Conservation (phyloP, 2,329 filamentous ascomycete species). For the Alternaria brassicicola region DNA sequence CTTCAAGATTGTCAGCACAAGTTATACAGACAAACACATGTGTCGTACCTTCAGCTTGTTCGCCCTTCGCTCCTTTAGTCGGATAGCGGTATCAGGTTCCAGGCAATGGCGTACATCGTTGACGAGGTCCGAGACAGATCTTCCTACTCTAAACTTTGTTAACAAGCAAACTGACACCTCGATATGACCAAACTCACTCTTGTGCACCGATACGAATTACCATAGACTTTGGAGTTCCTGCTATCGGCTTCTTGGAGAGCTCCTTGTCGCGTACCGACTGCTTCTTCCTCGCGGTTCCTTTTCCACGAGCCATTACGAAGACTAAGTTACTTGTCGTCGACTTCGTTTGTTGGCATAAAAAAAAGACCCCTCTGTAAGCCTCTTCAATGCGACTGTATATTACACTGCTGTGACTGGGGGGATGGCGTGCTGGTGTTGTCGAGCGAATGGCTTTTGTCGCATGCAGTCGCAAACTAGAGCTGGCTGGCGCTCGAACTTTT, state of each 20-base stretch:
- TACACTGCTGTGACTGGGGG: background rate
- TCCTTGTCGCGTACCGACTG: constrained; percentile 45
- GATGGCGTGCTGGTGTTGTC: background rate
- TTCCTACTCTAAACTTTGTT: constrained; percentile 64
- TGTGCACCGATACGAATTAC: constrained; percentile 95
- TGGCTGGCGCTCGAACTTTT: constrained; percentile 11
- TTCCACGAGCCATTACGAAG: constrained; percentile 39
- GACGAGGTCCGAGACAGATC: constrained; percentile 88
- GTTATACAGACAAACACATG: constrained; percentile 65
- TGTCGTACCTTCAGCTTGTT: constrained; percentile 13
- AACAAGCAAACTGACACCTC: background rate
- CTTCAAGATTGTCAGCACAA: constrained; percentile 82
- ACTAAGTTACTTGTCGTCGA: constrained; percentile 8
- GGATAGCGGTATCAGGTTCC: constrained; percentile 90
- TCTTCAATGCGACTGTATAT: background rate
- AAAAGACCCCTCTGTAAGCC: background rate
- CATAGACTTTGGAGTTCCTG: constrained; percentile 85
- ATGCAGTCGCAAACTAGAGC: constrained; percentile 13
- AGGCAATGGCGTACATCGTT: constrained; percentile 91
- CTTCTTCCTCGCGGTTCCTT: constrained; percentile 39
- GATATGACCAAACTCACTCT: constrained; percentile 53
- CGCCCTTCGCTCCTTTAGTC: constrained; percentile 67
- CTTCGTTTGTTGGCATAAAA: background rate
- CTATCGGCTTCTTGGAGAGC: constrained; percentile 62
- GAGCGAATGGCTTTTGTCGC: background rate